These are phyloP conservation scores for Xylariaceae sp. DNA, from an alignment of 2,329 filamentous ascomycete species.

Conservation along the genomic window DNA sequence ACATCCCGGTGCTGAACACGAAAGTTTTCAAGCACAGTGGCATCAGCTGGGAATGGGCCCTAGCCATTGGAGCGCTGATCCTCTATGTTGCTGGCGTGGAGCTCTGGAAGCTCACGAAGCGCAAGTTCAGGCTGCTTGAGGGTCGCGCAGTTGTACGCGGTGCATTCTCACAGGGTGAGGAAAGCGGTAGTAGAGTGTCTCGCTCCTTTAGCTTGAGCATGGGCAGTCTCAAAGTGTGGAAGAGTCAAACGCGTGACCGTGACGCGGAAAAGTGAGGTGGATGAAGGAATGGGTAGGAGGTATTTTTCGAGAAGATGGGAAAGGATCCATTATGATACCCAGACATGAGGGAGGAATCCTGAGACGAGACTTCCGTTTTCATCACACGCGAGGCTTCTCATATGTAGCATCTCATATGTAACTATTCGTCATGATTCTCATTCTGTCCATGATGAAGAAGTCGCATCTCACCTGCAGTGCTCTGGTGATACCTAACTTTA, in stretches of 20 bases:
- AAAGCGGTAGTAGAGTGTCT: conserved; percentile 40
- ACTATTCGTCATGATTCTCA: no score
- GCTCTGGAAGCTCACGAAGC: conserved; percentile 66
- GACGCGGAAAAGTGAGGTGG: conserved; percentile 1
- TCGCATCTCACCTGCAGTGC: no score
- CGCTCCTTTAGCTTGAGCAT: conserved; percentile 49
- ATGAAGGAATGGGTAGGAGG: neutral
- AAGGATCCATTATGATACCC: neutral
- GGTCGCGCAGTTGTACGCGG: conserved; percentile 47
- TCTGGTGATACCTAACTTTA: no score
- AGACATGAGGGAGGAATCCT: neutral
- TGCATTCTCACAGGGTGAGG: conserved; percentile 48
- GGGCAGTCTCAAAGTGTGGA: conserved; percentile 43
- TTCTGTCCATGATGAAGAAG: no score
- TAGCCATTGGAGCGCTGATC: conserved; percentile 58
- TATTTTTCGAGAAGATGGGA: neutral
- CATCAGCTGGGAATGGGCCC: conserved; percentile 71
- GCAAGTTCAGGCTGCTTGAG: conserved; percentile 47
- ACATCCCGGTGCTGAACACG: conserved; percentile 66
- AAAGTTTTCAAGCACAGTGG: conserved; percentile 66
- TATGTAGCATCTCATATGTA: no score
- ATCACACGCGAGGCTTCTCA: no score
- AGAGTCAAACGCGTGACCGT: conserved; percentile 23
- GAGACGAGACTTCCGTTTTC: no score
- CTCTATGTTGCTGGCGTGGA: conserved; percentile 65